Base-by-base conservation (phyloP, 495 filamentous ascomycete species). In the Aspergillus bertholletiae region DNA sequence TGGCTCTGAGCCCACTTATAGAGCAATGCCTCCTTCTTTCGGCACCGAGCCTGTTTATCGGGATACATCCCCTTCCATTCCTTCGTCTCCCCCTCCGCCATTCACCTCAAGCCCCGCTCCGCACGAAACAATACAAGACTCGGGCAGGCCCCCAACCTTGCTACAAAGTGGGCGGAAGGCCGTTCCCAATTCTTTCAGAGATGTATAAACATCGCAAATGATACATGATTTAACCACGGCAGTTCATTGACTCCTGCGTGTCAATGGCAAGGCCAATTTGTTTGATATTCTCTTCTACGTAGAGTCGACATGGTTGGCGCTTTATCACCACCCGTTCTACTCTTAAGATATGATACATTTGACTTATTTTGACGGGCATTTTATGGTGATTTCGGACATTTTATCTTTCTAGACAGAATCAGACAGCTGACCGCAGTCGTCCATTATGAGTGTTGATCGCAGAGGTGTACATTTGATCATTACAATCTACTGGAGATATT, bases 131-230 rank as follows among this genome's bases (percentile, higher is more conserved):
- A 53, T 56, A 21, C 49, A 51, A 52, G 61, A 69, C 39, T 56
- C 57, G 51, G 61, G 66, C 54, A 64, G 72, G 54, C 73, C 75
- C 34, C 73, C 75, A 24, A 78, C 67, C 71, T 56, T 78, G 12
- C 56, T 78, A 50, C 69, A 74, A 58, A 74, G 70, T 54, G 75
- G 75, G 18, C 68, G 69, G 45, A 65, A 69, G 50, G 73, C 74
- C 13, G 61, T 54, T 7, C 59, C 66, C 46, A 70, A 71, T 27
- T 65, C 65, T n/a, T 72, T 52, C 17, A 61, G 62, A 30, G 53
- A 67, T 62, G 62, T 76, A 28, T 74, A 56, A 65, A 51, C 46
- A 21, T 43, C 30, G 7, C 30, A 6, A 12, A 12, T 34, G 30
- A 8, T 34, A 11, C 34, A 37, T 37, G 13, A 37, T 37, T 2